Conservation (phyloP, 139 green algal genomes). For the Tetraselmis striata region DNA sequence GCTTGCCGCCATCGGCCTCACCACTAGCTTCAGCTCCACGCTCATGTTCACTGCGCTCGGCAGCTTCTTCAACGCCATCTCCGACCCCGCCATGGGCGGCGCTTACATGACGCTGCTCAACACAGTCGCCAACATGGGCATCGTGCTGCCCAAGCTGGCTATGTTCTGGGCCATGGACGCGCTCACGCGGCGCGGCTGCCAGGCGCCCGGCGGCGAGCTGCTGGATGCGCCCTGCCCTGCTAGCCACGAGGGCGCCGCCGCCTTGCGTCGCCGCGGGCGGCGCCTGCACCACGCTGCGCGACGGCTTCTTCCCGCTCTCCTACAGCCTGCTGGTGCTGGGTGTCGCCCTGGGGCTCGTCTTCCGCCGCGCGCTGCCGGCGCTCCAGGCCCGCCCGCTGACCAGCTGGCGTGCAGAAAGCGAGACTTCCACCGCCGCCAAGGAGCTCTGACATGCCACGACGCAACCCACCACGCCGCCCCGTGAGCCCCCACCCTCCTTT, state of each 20-base stretch:
- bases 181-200: slow-evolving; percentile 34
- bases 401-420: neutral
- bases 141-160: slow-evolving; percentile 63
- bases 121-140: slow-evolving; percentile 89
- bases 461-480: no score
- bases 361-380: slow-evolving; percentile 21
- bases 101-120: slow-evolving; percentile 93
- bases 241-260: neutral
- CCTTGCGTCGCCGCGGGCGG: slow-evolving; percentile 19
- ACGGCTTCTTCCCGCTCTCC: slow-evolving; percentile 68
- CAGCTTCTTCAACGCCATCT: slow-evolving; percentile 71
- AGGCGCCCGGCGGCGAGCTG: neutral
- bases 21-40: slow-evolving; percentile 66
- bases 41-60: slow-evolving; percentile 86
- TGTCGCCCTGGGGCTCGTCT: slow-evolving; percentile 30
- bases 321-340: slow-evolving; percentile 35
- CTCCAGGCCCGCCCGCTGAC: slow-evolving; percentile 25
- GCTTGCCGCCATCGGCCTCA: slow-evolving; percentile 49
- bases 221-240: slow-evolving; percentile 10
- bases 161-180: slow-evolving; percentile 60
- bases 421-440: no score
- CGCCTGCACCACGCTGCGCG: slow-evolving; percentile 33
- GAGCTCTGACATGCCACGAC: no score
- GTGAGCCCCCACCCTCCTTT: no score
- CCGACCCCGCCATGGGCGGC: slow-evolving; percentile 68